phyloP scores from a whole-genome alignment of 208 protist genomes.

The Trypanosoma melophagium region DNA sequence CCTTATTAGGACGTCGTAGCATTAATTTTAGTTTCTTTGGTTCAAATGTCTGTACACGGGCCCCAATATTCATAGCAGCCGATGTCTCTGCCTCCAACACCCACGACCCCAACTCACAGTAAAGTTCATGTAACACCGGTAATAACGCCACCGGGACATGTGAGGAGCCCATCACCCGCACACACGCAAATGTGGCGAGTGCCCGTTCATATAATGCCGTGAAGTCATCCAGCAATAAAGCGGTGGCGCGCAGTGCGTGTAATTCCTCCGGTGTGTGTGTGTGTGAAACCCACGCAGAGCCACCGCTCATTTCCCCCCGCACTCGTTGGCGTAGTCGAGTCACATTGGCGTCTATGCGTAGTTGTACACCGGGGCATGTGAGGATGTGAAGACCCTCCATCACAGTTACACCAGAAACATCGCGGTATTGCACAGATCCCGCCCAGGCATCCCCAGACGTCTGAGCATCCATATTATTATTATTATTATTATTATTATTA shows the following conservation, averaged over 20 bases:
- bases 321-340: conserved; percentile 11
- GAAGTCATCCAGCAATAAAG: conserved; percentile 25
- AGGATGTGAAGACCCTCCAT: conserved; percentile 29
- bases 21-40: conserved; percentile 8
- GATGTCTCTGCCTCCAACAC: conserved; percentile 13
- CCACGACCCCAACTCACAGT: conserved; percentile 25
- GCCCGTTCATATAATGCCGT: conserved; percentile 6
- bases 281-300: not conserved
- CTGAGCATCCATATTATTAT: not conserved
- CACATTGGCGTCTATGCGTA: conserved; percentile 14
- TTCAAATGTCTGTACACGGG: conserved; percentile 13
- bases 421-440: not conserved
- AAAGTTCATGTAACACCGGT: conserved; percentile 19
- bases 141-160: conserved; percentile 21
- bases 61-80: not conserved
- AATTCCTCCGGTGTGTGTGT: conserved; percentile 12
- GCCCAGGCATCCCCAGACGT: not conserved
- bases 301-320: conserved; percentile 10
- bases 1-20: conserved; percentile 2
- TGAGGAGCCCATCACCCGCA: conserved; percentile 12
- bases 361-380: conserved; percentile 23
- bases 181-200: conserved; percentile 19
- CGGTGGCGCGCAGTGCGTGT: conserved; percentile 1
- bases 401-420: conserved; percentile 3
- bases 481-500: no score